Conservation (phyloP, 192 early-diverging fungal genomes). For the Entomortierella chlamydospora region DNA sequence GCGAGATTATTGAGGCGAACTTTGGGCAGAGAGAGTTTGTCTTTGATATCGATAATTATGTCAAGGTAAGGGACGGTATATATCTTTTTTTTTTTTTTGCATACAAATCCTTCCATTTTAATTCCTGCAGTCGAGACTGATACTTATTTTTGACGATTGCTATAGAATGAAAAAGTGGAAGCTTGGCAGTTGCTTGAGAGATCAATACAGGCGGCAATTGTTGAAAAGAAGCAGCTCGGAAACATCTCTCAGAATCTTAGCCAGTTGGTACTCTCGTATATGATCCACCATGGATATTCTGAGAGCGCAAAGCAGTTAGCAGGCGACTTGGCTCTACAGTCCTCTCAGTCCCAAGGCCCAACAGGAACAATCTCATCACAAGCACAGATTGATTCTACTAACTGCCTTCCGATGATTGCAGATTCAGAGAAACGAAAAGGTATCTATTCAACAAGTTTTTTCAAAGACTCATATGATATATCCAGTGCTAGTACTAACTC, state of each 20-base stretch:
- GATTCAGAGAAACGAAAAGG: slow-evolving; percentile 47
- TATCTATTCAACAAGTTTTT: neutral
- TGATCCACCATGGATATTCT: slow-evolving; percentile 87
- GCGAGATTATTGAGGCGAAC: slow-evolving; percentile 80
- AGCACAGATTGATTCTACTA: neutral
- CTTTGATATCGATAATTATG: slow-evolving; percentile 79
- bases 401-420: neutral
- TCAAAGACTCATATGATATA: neutral
- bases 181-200: slow-evolving; percentile 56
- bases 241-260: slow-evolving; percentile 57
- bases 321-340: slow-evolving; percentile 28
- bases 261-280: slow-evolving; percentile 80
- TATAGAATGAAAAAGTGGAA: slow-evolving; percentile 56
- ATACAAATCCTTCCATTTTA: neutral
- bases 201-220: slow-evolving; percentile 11
- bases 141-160: no score
- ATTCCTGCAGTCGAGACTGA: no score
- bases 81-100: neutral
- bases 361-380: neutral
- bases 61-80: slow-evolving; percentile 54
- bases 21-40: slow-evolving; percentile 80
- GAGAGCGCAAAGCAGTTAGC: slow-evolving; percentile 80
- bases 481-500: neutral
- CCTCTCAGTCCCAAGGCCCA: neutral
- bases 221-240: slow-evolving; percentile 15